Evolutionary conservation across 805 yeast genomes (phyloP).

Genomic region (Saccharomycopsis sp.): DNA sequence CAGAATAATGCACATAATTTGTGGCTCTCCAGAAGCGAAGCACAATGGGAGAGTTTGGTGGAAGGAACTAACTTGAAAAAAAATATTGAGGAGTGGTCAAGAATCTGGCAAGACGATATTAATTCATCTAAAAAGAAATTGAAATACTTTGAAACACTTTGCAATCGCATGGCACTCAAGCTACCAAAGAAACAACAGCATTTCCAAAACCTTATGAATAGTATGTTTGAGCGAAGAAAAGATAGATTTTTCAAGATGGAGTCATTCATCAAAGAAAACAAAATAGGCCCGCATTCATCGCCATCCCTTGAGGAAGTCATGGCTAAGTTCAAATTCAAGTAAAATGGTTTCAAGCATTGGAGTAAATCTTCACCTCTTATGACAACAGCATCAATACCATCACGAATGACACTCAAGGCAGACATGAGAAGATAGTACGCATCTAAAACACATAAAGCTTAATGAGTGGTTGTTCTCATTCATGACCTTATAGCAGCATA

Average conservation of each 20-base stretch:
- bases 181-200: background rate
- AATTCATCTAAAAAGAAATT: background rate
- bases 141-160: background rate
- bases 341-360: too few relatives aligned
- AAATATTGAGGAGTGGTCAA: slow-evolving; percentile 3
- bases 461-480: too few relatives aligned
- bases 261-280: slow-evolving; percentile 3
- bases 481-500: too few relatives aligned
- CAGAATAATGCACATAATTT: background rate
- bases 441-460: too few relatives aligned
- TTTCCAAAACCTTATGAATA: background rate
- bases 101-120: background rate
- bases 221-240: background rate
- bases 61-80: background rate
- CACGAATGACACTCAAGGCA: too few relatives aligned
- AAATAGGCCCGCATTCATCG: slow-evolving; percentile 3
- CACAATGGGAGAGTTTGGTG: slow-evolving; percentile 11
- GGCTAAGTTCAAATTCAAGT: slow-evolving; percentile 1
- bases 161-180: background rate
- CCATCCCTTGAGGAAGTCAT: slow-evolving; percentile 6
- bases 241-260: slow-evolving; percentile 3
- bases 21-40: slow-evolving; percentile 6
- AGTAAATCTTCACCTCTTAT: too few relatives aligned
- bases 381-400: too few relatives aligned
- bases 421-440: too few relatives aligned